Percentiles rank a stretch among this genome's conserved stretches.
Conservation (phyloP, 2,329 filamentous ascomycete species). For the Calonectria multiphialidica region DNA sequence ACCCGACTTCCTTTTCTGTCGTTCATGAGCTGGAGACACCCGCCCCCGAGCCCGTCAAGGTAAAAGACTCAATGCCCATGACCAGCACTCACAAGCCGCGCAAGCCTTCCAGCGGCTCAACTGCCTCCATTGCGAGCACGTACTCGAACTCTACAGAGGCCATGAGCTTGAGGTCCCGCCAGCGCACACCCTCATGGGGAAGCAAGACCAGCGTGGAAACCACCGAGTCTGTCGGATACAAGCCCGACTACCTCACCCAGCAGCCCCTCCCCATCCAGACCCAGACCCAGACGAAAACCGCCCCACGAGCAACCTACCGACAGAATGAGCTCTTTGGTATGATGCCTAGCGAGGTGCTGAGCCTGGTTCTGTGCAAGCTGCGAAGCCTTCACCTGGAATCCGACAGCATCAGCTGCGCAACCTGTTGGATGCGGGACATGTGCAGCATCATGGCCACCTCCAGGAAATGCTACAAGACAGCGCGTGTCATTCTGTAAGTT, state of each 20-base stretch:
- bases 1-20: constrained; percentile 41
- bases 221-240: constrained; percentile 47
- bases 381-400: constrained; percentile 62
- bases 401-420: constrained; percentile 67
- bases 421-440: constrained; percentile 74
- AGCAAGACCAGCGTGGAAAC: constrained; percentile 57
- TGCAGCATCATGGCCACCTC: constrained; percentile 63
- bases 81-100: constrained; percentile 50
- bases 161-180: constrained; percentile 40
- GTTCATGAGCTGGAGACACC: constrained; percentile 49
- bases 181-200: constrained; percentile 47
- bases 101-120: constrained; percentile 48
- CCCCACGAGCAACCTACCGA: constrained; percentile 44
- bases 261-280: constrained; percentile 38
- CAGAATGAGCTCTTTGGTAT: constrained; percentile 67
- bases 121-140: constrained; percentile 41
- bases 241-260: constrained; percentile 37
- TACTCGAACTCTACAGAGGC: constrained; percentile 36
- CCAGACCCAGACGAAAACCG: constrained; percentile 27
- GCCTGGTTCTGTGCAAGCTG: constrained; percentile 66
- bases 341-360: constrained; percentile 70
- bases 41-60: constrained; percentile 33
- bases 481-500: constrained; percentile 63
- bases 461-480: constrained; percentile 65
- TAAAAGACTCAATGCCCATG: constrained; percentile 34